phyloP scores from a whole-genome alignment of 108 stramenopile species.

The Ochromonas danica region DNA sequence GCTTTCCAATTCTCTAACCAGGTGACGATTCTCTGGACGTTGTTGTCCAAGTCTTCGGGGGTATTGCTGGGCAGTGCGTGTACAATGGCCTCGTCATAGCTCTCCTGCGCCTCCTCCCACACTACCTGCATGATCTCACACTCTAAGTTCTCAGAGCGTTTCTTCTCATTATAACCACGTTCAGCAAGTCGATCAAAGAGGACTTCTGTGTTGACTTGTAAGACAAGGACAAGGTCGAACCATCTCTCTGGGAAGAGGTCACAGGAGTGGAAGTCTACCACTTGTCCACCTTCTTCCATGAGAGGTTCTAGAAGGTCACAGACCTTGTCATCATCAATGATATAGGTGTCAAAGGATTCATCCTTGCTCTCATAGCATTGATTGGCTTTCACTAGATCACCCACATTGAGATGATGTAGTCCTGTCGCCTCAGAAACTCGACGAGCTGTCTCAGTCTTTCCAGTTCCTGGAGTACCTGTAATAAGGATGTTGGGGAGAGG shows the following conservation, averaged over 20 bases:
- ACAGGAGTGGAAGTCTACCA: constrained; percentile 82
- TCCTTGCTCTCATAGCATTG: constrained; percentile 80
- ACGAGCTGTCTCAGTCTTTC: constrained; percentile 38
- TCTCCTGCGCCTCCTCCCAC: constrained; percentile 79
- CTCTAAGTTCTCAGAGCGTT: constrained; percentile 72
- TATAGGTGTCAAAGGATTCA: constrained; percentile 72
- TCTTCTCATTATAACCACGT: constrained; percentile 79
- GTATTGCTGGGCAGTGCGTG: constrained; percentile 51
- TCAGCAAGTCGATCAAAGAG: constrained; percentile 79
- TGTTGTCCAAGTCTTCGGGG: constrained; percentile 49
- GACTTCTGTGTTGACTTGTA: constrained; percentile 73
- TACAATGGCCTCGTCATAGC: constrained; percentile 79
- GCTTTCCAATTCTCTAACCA: constrained; percentile 47
- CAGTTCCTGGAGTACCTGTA: constrained; percentile 87
- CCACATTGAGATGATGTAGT: constrained; percentile 71
- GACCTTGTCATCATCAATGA: constrained; percentile 79
- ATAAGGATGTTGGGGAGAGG: constrained; percentile 77
- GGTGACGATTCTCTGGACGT: constrained; percentile 40
- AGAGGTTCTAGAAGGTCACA: constrained; percentile 74
- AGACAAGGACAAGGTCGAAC: constrained; percentile 88
- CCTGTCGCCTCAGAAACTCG: constrained; percentile 43
- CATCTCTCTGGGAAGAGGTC: constrained; percentile 92
- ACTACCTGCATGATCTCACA: constrained; percentile 92
- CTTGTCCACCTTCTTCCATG: constrained; percentile 59
- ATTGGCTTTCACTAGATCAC: constrained; percentile 68